Conservation (phyloP, 2,329 filamentous ascomycete species). For the Aspergillus versicolor region DNA sequence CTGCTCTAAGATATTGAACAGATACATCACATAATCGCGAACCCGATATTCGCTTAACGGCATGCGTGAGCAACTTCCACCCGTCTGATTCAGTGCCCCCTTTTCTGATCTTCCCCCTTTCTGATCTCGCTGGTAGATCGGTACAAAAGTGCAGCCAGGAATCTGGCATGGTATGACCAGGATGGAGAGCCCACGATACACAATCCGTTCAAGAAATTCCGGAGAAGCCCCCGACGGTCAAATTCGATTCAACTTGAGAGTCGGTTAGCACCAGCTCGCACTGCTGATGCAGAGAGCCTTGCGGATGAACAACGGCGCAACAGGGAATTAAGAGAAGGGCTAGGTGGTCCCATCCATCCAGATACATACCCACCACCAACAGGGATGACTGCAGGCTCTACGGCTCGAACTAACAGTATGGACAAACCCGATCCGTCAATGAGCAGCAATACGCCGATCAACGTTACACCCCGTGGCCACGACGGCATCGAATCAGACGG, state of each 20-base stretch:
- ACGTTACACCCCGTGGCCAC: constrained; percentile 23
- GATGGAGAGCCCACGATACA: constrained; percentile 36
- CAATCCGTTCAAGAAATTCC: constrained; percentile 45
- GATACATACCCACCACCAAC: constrained; percentile 27
- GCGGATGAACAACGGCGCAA: constrained; percentile 25
- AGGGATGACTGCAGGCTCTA: constrained; percentile 21
- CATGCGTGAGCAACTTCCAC: constrained; percentile 4
- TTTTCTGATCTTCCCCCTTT: not conserved
- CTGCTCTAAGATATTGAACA: no score
- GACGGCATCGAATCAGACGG: constrained; percentile 11
- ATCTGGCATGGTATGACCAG: constrained; percentile 43
- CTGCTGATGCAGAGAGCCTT: constrained; percentile 24
- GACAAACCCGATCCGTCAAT: constrained; percentile 23
- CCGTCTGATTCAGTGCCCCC: not conserved
- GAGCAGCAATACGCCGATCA: constrained; percentile 32
- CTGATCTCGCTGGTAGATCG: constrained; percentile 31
- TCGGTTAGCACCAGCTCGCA: constrained; percentile 21
- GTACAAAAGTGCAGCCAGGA: constrained; percentile 38
- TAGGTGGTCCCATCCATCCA: constrained; percentile 25
- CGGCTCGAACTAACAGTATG: constrained; percentile 11
- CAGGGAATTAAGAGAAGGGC: constrained; percentile 24
- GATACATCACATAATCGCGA: no score
- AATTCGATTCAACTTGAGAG: constrained; percentile 33
- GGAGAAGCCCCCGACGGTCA: constrained; percentile 26
- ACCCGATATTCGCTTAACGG: not conserved